Percentiles rank a stretch among this genome's conserved stretches.
phyloP scores from a whole-genome alignment of 768 basidiomycete genomes.

The Russula dissimulans region DNA sequence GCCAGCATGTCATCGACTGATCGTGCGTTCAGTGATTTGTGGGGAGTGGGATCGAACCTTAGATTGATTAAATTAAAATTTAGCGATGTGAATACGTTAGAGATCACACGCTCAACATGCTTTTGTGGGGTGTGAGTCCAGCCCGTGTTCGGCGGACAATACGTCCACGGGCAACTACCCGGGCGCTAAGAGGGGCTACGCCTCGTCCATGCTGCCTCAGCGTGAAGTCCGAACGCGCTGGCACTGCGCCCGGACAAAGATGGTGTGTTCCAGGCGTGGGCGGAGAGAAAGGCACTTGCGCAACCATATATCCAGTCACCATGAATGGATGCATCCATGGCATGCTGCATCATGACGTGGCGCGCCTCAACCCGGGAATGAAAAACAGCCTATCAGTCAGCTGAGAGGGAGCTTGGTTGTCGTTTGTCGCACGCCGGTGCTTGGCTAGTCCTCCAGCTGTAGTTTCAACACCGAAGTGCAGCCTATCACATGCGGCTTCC shows the following conservation, averaged over 20 bases:
- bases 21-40: neutral
- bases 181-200: neutral
- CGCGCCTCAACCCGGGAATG: neutral
- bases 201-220: constrained; percentile 1
- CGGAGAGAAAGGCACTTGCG: neutral
- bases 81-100: neutral
- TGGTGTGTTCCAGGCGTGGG: neutral
- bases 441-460: too few species aligned
- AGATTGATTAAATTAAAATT: neutral
- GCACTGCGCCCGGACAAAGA: neutral
- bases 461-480: neutral
- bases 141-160: neutral
- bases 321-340: neutral
- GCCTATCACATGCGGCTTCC: neutral
- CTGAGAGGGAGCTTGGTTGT: neutral
- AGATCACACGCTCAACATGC: neutral
- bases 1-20: neutral
- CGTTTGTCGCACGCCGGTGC: too few species aligned
- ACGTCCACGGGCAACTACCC: neutral
- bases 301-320: neutral
- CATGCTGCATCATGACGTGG: neutral
- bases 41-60: neutral
- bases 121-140: neutral
- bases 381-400: neutral
- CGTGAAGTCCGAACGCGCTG: constrained; percentile 4